Base-by-base conservation (phyloP, 2,329 filamentous ascomycete genomes). In the Pezicula rhizophila region DNA sequence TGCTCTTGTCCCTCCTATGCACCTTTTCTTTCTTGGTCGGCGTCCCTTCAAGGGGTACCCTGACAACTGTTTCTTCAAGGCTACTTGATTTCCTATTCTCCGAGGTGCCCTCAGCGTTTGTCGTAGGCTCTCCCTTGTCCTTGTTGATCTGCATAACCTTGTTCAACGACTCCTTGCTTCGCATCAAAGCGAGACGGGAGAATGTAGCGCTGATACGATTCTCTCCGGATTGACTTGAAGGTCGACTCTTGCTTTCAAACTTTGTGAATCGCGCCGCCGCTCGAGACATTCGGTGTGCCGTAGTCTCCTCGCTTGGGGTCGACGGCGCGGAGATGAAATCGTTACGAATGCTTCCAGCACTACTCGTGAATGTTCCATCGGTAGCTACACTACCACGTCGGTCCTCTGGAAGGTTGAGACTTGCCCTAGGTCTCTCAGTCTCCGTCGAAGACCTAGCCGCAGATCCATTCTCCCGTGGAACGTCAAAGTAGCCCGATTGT, bases 151-250 rank as follows among this genome's bases (percentile, higher is more conserved):
- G 15, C 11, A 58, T 56, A 6, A 46, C 37, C 43, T 54, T 60
- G 18, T 47, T 59, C n/a, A 64, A 45, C 42, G 55, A 51, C 43
- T 64, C 60, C 41, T 60, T 63, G 37, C 62, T 64, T 17, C 55
- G 48, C 52, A 59, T 60, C 44, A 59, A 42, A 48, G 49, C 59
- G 11, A 64, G 43, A 10, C 77, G 73, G 14, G 73, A 75, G 62
- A 84, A 79, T 2, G 76, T 78, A 15, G 76, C 67, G 58, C 77
- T 81, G 48, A 81, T 74, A 4, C 80, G 72, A 14, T 71, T 72
- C 55, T 84, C 80, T 25, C 79, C 77, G 1, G 71, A 74, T 56
- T 82, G 78, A 57, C 80, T 84, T 15, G 67, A 68, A 4, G 80
- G 77, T 11, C 80, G 74, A 55, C 79, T 81, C 56, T 74, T 73